Evolutionary conservation across 208 protist species (phyloP).

Genomic region (Pavlovales sp.): DNA sequence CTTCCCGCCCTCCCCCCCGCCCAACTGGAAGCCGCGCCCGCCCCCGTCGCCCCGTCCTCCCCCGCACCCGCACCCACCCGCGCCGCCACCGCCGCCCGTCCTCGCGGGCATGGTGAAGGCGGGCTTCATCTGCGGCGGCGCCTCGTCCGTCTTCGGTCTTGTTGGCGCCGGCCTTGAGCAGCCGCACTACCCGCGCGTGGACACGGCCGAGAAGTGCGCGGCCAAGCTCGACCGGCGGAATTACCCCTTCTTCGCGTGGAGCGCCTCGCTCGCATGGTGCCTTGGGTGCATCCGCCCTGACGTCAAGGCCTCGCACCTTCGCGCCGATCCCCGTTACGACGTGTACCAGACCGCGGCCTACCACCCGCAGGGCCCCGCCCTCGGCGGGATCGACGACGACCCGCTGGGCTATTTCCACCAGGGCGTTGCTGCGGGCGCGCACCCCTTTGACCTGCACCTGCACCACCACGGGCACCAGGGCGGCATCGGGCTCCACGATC

Average conservation of each 20-base stretch:
- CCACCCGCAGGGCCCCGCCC: neutral
- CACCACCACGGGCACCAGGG: too few relatives aligned
- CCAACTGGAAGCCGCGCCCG: neutral
- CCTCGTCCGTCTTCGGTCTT: neutral
- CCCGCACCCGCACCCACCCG: too few relatives aligned
- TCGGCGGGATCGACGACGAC: too few relatives aligned
- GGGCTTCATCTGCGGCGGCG: neutral
- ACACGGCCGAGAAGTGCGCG: neutral
- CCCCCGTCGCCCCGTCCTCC: too few relatives aligned
- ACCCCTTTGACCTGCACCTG: too few relatives aligned
- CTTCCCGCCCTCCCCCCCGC: neutral
- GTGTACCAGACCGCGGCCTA: neutral
- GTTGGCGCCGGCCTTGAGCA: neutral
- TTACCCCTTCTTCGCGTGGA: too few relatives aligned
- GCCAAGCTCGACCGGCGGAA: too few relatives aligned
- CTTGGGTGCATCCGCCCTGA: neutral
- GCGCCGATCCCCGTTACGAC: neutral
- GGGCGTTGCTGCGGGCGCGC: too few relatives aligned
- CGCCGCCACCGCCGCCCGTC: neutral
- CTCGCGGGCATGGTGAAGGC: neutral
- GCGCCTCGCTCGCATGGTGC: neutral
- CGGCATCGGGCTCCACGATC: too few relatives aligned
- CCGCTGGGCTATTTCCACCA: too few relatives aligned
- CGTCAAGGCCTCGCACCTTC: too few relatives aligned
- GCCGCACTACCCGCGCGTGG: neutral